Evolutionary conservation across 345 rosid species (phyloP), one percentile per base, ranked within the genome.

Genomic region (Erucastrum elatum): DNA sequence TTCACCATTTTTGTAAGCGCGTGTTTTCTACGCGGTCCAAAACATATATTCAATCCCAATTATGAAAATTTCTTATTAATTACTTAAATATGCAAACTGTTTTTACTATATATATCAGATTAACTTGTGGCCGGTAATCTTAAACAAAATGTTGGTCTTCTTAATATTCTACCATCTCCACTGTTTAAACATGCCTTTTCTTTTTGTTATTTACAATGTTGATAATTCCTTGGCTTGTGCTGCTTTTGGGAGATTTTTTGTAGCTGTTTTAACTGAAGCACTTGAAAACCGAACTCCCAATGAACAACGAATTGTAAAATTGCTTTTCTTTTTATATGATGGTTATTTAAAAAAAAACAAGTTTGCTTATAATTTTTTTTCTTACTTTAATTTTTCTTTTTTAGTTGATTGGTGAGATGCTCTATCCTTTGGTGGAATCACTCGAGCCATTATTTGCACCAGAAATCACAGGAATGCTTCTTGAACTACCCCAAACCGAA

Each of bases 101-200:
- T 26, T 53, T 21, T 21, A 58, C 12, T 80, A 1, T 80, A 1
- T 51, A 80, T 74, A 74, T 0, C 53, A 29, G 37, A 51, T 6
- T n/a, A 49, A 62, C 16, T 1, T 13, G 8, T 53, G 82, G 69
- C 63, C 71, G 70, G 64, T 74, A 80, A 64, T 67, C 79, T 75
- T 80, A 80, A 74, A 63, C 68, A 44, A 34, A 16, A 31, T 75
- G 12, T 68, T 27, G 41, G 8, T 62, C 49, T 69, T 66, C 74
- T 66, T 56, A 79, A 75, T 80, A 79, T 39, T n/a, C 25, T 9
- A 35, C 41, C 12, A 17, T 35, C 11, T 17, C 31, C 2, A n/a
- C 17, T 63, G 21, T 6, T 31, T 31, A 63, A 13, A 2, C 37
- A 62, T 62, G 66, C 21, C 4, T 62, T 11, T 10, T 62, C 21